phyloP scores from a whole-genome alignment of 73 alveolate species.

The Tetrahymena borealis region DNA sequence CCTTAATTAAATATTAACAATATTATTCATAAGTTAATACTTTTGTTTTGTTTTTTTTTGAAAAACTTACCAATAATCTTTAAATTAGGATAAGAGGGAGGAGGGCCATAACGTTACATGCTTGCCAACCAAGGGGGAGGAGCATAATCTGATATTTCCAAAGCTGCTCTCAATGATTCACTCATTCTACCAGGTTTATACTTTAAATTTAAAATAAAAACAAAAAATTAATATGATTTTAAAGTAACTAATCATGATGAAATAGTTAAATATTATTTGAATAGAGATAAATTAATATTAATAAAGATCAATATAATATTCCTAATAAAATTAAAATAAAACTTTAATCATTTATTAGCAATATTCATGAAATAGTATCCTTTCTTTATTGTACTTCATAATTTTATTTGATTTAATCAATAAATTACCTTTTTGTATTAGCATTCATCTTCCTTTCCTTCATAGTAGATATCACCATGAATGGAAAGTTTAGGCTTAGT shows the following conservation, averaged over 20 bases:
- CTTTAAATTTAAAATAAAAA: conserved; percentile 49
- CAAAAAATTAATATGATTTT: background rate
- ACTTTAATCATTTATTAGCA: no score
- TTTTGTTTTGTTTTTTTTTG: no score
- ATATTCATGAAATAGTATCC: no score
- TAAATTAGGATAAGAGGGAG: conserved; percentile 97
- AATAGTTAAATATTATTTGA: no score
- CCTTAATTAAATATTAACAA: conserved; percentile 54
- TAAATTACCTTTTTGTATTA: background rate
- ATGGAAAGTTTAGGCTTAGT: conserved; percentile 86
- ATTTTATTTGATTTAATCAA: no score
- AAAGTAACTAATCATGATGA: background rate
- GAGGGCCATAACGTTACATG: conserved; percentile 99
- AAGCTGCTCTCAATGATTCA: conserved; percentile 89
- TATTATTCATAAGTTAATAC: conserved; percentile 29
- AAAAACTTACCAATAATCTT: conserved; percentile 89
- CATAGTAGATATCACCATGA: conserved; percentile 96
- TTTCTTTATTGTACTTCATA: no score
- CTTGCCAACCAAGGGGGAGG: conserved; percentile 98
- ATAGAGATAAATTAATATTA: no score
- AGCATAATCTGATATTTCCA: conserved; percentile 89
- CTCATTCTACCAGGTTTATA: conserved; percentile 91
- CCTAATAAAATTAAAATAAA: no score
- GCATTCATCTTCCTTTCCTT: conserved; percentile 94
- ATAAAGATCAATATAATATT: no score